Percentiles rank a stretch among this genome's conserved stretches.
phyloP scores from a whole-genome alignment of 306 rosid species.

The Lithocarpus polystachyus region DNA sequence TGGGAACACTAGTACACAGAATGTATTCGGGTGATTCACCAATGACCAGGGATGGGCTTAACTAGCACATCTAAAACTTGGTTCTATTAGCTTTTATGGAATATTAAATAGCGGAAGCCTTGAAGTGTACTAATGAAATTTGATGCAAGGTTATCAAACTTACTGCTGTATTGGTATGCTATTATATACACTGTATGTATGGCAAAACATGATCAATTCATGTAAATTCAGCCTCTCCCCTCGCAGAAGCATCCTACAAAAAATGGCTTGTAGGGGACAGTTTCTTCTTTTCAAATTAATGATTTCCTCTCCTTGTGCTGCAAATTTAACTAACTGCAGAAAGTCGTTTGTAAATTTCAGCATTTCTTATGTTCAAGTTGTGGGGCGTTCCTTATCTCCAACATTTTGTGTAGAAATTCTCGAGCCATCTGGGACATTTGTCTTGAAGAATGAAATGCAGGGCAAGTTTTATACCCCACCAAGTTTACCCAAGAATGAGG shows the following conservation, averaged over 20 bases:
- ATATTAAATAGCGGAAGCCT: not conserved
- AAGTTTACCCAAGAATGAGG: slow-evolving; percentile 26
- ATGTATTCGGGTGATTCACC: too few relatives aligned
- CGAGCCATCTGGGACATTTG: slow-evolving; percentile 52
- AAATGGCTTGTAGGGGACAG: not conserved
- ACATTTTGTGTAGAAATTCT: slow-evolving; percentile 53
- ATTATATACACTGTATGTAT: not conserved
- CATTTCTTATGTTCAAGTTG: slow-evolving; percentile 62
- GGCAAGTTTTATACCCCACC: slow-evolving; percentile 15
- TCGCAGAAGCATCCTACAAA: not conserved
- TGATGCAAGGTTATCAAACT: not conserved
- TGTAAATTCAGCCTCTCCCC: not conserved
- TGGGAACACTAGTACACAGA: too few relatives aligned
- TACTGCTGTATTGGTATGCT: not conserved
- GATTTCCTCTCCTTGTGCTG: not conserved
- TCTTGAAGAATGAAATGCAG: slow-evolving; percentile 44
- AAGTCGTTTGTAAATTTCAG: slow-evolving; percentile 50
- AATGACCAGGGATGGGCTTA: not conserved
- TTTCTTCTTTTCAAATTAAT: not conserved
- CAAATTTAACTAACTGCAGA: not conserved
- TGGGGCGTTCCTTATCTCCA: slow-evolving; percentile 60
- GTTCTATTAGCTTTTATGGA: not conserved
- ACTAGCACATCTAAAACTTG: not conserved
- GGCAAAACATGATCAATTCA: not conserved
- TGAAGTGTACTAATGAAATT: not conserved